Base-by-base conservation (phyloP, 306 rosid species). In the Begonia fuchsioides region DNA sequence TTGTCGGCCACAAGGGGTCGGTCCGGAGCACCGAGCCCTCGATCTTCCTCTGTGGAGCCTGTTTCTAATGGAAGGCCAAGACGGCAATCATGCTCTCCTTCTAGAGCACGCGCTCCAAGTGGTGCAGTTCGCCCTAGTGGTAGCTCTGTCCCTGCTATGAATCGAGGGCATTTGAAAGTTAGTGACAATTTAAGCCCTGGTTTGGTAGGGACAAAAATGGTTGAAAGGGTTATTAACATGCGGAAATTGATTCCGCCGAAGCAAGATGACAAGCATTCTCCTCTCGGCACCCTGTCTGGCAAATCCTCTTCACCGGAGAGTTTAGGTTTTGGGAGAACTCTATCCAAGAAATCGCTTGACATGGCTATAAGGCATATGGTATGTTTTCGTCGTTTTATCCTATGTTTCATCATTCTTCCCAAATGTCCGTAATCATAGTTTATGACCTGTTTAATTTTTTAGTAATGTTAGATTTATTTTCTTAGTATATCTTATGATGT, bases 311-410 rank as follows among this genome's bases (percentile, higher is more conserved):
- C 96, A 52, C 96, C 94, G 11, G 94, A 87, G 57, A 74, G 93
- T 71, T 73, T 77, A 32, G 94, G 94, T 52, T 83, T 87, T 49
- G 96, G 96, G 58, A 75, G 94, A 73, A 64, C 87, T 14, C 87
- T 87, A 12, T 87, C 96, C 59, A 87, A 83, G 85, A 87, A 83
- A 68, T 87, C 96, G 51, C 77, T 87, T 71, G 96, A 87, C 64
- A 87, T 87, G 96, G 96, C 96, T 44, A 80, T 87, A 55, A 74
- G 96, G 66, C 96, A 87, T 66, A 87, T 87, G 96, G 96, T 87
- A 69, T 63, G 10, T 59, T 44, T 41, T 26, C 5, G 8, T 50
- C n/a, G n/a, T 38, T 46, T 11, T 56, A 20, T 47, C 9, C 38
- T 15, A 12, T 16, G 16, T 47, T 47, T 16, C n/a, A n/a, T n/a